Conservation (phyloP, 2,329 filamentous ascomycete genomes). For the Neonectria faginata region DNA sequence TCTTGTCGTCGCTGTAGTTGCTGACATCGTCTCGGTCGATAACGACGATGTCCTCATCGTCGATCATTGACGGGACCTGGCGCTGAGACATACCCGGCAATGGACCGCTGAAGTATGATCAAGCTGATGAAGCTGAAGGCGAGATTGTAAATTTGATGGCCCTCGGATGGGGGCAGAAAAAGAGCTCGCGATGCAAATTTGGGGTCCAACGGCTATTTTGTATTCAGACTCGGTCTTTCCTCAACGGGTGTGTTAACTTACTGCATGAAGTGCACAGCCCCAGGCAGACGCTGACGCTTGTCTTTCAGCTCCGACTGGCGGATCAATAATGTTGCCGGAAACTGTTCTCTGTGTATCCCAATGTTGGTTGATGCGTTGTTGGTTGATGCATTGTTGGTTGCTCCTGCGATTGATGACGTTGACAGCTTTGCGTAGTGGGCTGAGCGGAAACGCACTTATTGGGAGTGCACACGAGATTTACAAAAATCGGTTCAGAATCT, state of each 20-base stretch:
- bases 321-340: neutral
- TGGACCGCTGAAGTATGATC: neutral
- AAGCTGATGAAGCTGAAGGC: slow-evolving; percentile 3
- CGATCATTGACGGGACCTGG: slow-evolving; percentile 8
- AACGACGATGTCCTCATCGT: slow-evolving; percentile 30
- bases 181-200: neutral
- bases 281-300: neutral
- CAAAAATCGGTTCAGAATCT: neutral
- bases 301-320: neutral
- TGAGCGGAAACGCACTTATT: too few species aligned
- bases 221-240: neutral
- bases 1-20: slow-evolving; percentile 11
- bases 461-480: neutral
- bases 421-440: too few species aligned
- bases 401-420: too few species aligned
- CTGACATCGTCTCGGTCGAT: slow-evolving; percentile 16
- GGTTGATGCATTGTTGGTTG: too few species aligned
- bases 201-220: neutral
- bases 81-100: neutral
- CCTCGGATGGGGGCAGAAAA: neutral
- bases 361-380: too few species aligned
- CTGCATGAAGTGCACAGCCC: neutral
- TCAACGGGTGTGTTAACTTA: neutral
- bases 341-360: too few species aligned
- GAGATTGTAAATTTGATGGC: neutral